Percentiles rank a stretch among this genome's conserved stretches.
phyloP scores from a whole-genome alignment of 148 eudicot species.

The Chenopodium suecicum region DNA sequence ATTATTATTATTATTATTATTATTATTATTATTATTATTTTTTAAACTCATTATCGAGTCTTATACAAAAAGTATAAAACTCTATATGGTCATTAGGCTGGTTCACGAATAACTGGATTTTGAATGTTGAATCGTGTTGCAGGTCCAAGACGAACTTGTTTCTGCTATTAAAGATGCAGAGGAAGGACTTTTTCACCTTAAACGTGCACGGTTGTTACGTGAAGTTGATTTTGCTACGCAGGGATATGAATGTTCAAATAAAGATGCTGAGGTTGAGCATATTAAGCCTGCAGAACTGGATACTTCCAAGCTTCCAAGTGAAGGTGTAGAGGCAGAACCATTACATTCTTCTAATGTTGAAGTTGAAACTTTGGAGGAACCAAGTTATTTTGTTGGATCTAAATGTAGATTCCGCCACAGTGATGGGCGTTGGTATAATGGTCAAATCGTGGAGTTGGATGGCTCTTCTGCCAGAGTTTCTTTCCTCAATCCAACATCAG shows the following conservation, averaged over 20 bases:
- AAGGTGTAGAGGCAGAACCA: slow-evolving; percentile 48
- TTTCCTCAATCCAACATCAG: slow-evolving; percentile 80
- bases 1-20: no score
- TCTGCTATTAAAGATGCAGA: slow-evolving; percentile 76
- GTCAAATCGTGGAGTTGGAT: slow-evolving; percentile 56
- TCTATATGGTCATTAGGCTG: not conserved
- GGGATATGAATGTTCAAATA: slow-evolving; percentile 22
- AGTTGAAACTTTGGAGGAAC: slow-evolving; percentile 51
- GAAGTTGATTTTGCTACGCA: slow-evolving; percentile 64
- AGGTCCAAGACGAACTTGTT: slow-evolving; percentile 84
- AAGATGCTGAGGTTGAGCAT: slow-evolving; percentile 47
- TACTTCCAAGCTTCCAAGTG: slow-evolving; percentile 25
- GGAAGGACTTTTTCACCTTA: slow-evolving; percentile 76
- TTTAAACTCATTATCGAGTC: no score
- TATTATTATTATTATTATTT: no score
- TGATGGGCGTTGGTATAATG: slow-evolving; percentile 92
- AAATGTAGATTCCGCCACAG: slow-evolving; percentile 90
- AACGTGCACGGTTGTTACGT: slow-evolving; percentile 70
- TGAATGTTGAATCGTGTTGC: not conserved
- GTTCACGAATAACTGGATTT: slow-evolving; percentile 4
- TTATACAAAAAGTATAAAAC: not conserved
- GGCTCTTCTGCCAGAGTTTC: slow-evolving; percentile 65
- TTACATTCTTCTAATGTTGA: slow-evolving; percentile 43
- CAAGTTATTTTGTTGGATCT: slow-evolving; percentile 61
- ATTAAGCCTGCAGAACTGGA: slow-evolving; percentile 38